Evolutionary conservation across 495 filamentous ascomycete genomes (phyloP).

Genomic region (Talaromyces liani): DNA sequence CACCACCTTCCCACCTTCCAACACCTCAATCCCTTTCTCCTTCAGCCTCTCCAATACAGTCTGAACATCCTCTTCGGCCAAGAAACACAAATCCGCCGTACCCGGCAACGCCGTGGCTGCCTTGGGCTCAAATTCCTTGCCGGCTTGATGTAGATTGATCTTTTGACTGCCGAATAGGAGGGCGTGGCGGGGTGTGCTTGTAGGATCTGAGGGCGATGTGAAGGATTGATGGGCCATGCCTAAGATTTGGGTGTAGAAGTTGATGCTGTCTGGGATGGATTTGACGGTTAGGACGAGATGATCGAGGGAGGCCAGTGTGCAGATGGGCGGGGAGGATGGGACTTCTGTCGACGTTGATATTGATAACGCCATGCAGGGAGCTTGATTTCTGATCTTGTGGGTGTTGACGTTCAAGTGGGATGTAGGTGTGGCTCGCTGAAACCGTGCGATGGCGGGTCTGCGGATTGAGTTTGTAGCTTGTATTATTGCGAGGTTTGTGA

Average conservation of each 20-base stretch:
- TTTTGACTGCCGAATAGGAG: constrained; percentile 45
- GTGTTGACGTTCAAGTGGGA: background rate
- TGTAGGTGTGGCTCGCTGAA: background rate
- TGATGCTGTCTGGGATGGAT: constrained; percentile 33
- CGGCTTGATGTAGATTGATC: constrained; percentile 46
- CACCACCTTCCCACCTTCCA: constrained; percentile 41
- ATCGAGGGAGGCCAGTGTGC: constrained; percentile 30
- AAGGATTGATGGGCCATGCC: constrained; percentile 46
- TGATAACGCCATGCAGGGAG: background rate
- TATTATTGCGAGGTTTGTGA: background rate
- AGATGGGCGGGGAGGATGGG: background rate
- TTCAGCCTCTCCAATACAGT: constrained; percentile 25
- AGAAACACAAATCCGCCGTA: constrained; percentile 47
- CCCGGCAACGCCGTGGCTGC: constrained; percentile 39
- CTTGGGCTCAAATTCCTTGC: constrained; percentile 49
- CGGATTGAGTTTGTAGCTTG: background rate
- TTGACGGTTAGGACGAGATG: constrained; percentile 46
- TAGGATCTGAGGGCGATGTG: constrained; percentile 22
- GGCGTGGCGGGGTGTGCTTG: constrained; percentile 35
- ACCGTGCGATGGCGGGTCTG: background rate
- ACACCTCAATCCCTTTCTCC: constrained; percentile 31
- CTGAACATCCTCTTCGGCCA: constrained; percentile 37
- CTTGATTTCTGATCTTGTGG: background rate
- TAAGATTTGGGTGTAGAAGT: constrained; percentile 40
- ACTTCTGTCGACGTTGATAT: background rate